Base-by-base conservation (phyloP, 2,329 filamentous ascomycete species). In the Lachnellula hyalina region DNA sequence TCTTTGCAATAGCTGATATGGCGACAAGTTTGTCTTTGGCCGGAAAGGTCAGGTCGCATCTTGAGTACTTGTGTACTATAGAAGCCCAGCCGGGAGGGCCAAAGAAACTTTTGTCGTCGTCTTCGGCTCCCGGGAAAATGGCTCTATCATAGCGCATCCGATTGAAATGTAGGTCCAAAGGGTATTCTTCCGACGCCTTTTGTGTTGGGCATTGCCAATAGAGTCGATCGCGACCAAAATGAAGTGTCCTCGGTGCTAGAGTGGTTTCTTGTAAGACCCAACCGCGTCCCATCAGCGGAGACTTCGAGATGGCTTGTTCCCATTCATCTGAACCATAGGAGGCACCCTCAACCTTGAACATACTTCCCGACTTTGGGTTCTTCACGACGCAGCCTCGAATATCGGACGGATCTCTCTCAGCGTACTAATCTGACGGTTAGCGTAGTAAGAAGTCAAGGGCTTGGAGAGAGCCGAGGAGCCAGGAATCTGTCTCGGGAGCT, bases 241-340 rank as follows among this genome's bases (percentile, higher is more conserved):
- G 51, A 21, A 60, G 34, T 23, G 47, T 52, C 51, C 58, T 23
- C 42, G 58, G 58, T 7, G 55, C 36, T 5, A 53, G 17, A 14
- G 42, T 41, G 12, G 51, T n/a, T 45, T 60, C 58, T 45, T 60
- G 55, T 4, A 58, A 47, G 2, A 58, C 52, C 58, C 58, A 60
- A 28, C 47, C 58, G 34, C 58, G 25, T 14, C 28, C 40, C 35
- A 45, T 41, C 15, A 60, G 50, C n/a, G 47, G 53, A 17, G 46
- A 49, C 19, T 41, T 47, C 7, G 40, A 21, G 21, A 58, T 42
- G 17, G 48, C 47, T 11, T 25, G 5, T 9, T 55, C 44, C 56
- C 53, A 58, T 5, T n/a, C 41, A 19, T 46, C 41, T 3, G 44
- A 28, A n/a, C 54, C 54, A 34, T 58, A 40, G 11, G 47, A 49